Conservation (phyloP, 2,329 filamentous ascomycete species). For the Aspergillus caelatus region DNA sequence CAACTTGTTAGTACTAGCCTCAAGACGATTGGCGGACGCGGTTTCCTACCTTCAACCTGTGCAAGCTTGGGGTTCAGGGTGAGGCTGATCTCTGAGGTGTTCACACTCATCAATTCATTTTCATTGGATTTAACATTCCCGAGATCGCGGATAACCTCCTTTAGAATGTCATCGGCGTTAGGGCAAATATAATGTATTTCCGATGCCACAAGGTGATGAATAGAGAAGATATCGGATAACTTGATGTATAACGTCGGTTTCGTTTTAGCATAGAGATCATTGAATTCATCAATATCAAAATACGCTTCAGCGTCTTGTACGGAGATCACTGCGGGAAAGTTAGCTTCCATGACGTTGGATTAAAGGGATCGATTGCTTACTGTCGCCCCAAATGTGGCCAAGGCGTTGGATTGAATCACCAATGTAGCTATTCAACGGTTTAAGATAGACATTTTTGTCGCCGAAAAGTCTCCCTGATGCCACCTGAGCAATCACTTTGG, state of each 20-base stretch:
- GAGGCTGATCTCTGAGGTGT: constrained; percentile 86
- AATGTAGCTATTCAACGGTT: constrained; percentile 91
- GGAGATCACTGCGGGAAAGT: constrained; percentile 64
- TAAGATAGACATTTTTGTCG: constrained; percentile 91
- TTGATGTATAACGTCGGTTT: constrained; percentile 99
- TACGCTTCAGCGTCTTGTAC: constrained; percentile 86
- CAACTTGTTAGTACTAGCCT: constrained; percentile 17
- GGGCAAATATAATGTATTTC: constrained; percentile 80
- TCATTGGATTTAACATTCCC: constrained; percentile 97
- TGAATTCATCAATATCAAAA: constrained; percentile 98
- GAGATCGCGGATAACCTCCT: constrained; percentile 89
- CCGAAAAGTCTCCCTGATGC: constrained; percentile 88
- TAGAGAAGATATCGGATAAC: constrained; percentile 94
- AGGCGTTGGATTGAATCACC: constrained; percentile 81
- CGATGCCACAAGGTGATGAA: constrained; percentile 82
- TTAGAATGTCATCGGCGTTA: constrained; percentile 79
- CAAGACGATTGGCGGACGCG: not conserved
- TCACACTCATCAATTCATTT: constrained; percentile 84
- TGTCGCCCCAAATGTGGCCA: constrained; percentile 70
- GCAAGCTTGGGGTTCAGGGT: constrained; percentile 88
- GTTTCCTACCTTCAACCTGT: constrained; percentile 68
- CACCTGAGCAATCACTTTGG: constrained; percentile 88
- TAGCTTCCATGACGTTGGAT: constrained; percentile 27
- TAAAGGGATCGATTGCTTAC: constrained; percentile 42
- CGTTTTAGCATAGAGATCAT: constrained; percentile 93